These are phyloP conservation scores for Claviceps monticola DNA, from an alignment of 2,329 filamentous ascomycete species.

Conservation along the genomic window DNA sequence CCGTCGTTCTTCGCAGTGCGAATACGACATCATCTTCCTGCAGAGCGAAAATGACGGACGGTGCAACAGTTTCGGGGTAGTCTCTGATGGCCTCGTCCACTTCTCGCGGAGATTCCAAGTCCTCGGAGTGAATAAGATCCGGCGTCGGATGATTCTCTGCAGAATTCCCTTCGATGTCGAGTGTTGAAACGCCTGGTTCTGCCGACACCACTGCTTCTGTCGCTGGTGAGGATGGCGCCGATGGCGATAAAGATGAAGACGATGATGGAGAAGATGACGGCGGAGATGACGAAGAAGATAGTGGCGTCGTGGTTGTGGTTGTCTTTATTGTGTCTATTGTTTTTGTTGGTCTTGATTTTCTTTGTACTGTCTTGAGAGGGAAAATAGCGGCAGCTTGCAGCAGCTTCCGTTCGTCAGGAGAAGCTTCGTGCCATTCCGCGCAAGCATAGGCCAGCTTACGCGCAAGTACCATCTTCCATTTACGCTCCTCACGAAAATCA, in stretches of 20 bases:
- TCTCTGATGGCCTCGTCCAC: conserved; percentile 25
- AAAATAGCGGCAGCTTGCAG: conserved; percentile 53
- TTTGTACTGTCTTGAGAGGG: conserved; percentile 23
- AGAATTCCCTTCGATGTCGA: conserved; percentile 19
- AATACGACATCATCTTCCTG: conserved; percentile 72
- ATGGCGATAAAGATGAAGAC: too few relatives aligned
- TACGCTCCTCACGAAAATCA: conserved; percentile 85
- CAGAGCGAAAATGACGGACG: conserved; percentile 72
- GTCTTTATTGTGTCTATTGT: too few relatives aligned
- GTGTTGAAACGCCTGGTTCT: conserved; percentile 18
- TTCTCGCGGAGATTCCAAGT: conserved; percentile 41
- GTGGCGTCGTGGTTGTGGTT: too few relatives aligned
- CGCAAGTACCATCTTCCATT: conserved; percentile 79
- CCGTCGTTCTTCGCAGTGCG: conserved; percentile 57
- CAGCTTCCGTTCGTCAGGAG: conserved; percentile 44
- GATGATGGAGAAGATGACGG: too few relatives aligned
- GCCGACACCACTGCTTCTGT: background rate
- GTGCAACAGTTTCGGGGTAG: conserved; percentile 41
- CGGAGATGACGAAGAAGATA: too few relatives aligned
- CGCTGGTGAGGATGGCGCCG: conserved; percentile 9
- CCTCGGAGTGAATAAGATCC: conserved; percentile 50
- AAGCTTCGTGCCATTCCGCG: conserved; percentile 62
- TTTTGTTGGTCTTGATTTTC: too few relatives aligned
- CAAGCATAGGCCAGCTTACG: conserved; percentile 71
- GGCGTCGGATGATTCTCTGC: conserved; percentile 43